phyloP scores from a whole-genome alignment of 768 basidiomycete genomes.

The Boletus huronensis region DNA sequence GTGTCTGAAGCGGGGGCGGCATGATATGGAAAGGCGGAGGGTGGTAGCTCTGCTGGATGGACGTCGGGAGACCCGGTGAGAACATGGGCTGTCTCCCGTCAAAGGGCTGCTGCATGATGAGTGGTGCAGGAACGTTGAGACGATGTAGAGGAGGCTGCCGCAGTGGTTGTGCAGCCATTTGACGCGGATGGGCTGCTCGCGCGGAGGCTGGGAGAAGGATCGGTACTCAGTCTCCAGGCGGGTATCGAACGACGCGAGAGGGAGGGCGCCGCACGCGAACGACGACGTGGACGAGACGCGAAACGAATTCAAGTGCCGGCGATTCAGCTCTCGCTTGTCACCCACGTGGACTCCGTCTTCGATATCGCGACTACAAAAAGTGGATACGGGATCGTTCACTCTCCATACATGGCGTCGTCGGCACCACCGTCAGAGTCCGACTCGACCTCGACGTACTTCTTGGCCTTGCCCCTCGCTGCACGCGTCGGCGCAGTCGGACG shows the following conservation, averaged over 20 bases:
- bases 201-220: not conserved
- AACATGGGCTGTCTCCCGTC: constrained; percentile 48
- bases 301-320: not conserved
- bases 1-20: constrained; percentile 56
- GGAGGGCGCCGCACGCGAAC: constrained; percentile 2
- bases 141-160: constrained; percentile 53
- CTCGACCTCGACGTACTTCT: constrained; percentile 62
- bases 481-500: constrained; percentile 44
- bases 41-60: constrained; percentile 55
- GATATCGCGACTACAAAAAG: too few species aligned
- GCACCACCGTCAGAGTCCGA: constrained; percentile 43
- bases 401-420: constrained; percentile 47
- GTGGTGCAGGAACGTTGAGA: constrained; percentile 53
- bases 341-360: constrained; percentile 15
- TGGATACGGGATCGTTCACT: too few species aligned
- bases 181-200: not conserved
- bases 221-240: not conserved
- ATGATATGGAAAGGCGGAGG: constrained; percentile 46
- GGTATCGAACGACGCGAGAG: not conserved
- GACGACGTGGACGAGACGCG: constrained; percentile 5
- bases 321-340: constrained; percentile 12
- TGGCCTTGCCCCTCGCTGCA: constrained; percentile 45
- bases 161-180: constrained; percentile 34
- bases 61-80: constrained; percentile 63
- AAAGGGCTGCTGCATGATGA: constrained; percentile 56